These are phyloP conservation scores for Trichoderma parareesei DNA, from an alignment of 495 filamentous ascomycete species.

Conservation along the genomic window DNA sequence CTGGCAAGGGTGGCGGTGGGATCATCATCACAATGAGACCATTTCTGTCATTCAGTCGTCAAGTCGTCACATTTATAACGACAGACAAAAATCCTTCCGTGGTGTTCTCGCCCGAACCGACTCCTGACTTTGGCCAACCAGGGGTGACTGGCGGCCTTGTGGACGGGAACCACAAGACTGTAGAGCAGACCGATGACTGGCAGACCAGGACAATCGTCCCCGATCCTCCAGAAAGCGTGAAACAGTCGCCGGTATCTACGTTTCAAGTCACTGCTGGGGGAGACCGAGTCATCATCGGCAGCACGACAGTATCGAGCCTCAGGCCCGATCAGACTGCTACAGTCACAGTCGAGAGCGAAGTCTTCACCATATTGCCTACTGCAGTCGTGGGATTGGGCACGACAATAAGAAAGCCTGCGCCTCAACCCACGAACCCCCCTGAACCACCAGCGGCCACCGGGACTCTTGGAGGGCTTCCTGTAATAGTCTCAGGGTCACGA, in stretches of 20 bases:
- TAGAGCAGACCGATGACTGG: background rate
- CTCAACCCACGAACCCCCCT: slow-evolving; percentile 18
- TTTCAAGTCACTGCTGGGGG: slow-evolving; percentile 33
- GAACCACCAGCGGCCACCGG: slow-evolving; percentile 29
- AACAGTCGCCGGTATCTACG: slow-evolving; percentile 18
- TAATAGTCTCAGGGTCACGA: slow-evolving; percentile 32
- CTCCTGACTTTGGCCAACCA: slow-evolving; percentile 34
- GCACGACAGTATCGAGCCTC: slow-evolving; percentile 32
- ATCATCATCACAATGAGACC: background rate
- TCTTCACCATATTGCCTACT: slow-evolving; percentile 37
- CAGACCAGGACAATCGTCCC: background rate
- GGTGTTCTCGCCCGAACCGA: slow-evolving; percentile 28
- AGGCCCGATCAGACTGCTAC: slow-evolving; percentile 26
- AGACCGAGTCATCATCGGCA: slow-evolving; percentile 33
- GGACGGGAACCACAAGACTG: slow-evolving; percentile 17
- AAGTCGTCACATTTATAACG: slow-evolving; percentile 31
- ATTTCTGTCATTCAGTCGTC: background rate
- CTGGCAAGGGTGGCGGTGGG: background rate
- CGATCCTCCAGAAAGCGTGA: slow-evolving; percentile 9
- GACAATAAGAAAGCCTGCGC: slow-evolving; percentile 29
- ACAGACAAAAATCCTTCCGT: slow-evolving; percentile 45
- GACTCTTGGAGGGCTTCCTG: slow-evolving; percentile 29
- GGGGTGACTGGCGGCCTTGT: slow-evolving; percentile 15
- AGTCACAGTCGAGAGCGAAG: slow-evolving; percentile 31
- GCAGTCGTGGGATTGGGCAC: slow-evolving; percentile 31